Conservation (phyloP, 2,329 filamentous ascomycete species). For the Ceratocystis eucalypticola region DNA sequence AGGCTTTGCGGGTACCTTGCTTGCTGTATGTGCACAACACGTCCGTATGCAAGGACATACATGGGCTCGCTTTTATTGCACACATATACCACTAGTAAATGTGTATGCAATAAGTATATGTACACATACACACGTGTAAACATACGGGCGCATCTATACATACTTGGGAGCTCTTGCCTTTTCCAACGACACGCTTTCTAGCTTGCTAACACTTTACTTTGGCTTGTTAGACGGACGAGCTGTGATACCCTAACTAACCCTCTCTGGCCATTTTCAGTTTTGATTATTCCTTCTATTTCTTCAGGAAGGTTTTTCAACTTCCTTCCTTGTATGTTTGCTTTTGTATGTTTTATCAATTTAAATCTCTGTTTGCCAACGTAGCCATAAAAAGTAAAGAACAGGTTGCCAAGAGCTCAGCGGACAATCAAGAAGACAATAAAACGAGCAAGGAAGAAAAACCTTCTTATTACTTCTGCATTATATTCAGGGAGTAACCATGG, state of each 20-base stretch:
- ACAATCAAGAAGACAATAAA: neutral
- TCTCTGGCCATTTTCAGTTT: neutral
- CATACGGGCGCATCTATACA: neutral
- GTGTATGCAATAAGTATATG: neutral
- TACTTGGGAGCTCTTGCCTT: neutral
- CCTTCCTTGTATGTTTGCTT: neutral
- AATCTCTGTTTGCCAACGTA: neutral
- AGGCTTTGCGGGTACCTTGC: constrained; percentile 6
- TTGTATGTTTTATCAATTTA: neutral
- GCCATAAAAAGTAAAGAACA: neutral
- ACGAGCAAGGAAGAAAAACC: neutral
- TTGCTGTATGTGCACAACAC: neutral
- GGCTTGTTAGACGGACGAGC: too few species aligned
- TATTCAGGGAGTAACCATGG: neutral
- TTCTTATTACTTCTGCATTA: neutral
- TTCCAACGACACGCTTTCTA: too few species aligned
- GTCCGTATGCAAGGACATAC: neutral
- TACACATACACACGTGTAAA: neutral
- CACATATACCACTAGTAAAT: neutral
- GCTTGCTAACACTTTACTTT: too few species aligned
- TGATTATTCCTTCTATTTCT: too few species aligned
- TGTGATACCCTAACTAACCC: neutral
- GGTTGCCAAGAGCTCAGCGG: neutral
- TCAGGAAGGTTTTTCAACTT: too few species aligned
- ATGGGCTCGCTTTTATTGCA: neutral